These are phyloP conservation scores for Cladosporium sp. DNA, from an alignment of 2,329 filamentous ascomycete genomes.

Conservation along the genomic window DNA sequence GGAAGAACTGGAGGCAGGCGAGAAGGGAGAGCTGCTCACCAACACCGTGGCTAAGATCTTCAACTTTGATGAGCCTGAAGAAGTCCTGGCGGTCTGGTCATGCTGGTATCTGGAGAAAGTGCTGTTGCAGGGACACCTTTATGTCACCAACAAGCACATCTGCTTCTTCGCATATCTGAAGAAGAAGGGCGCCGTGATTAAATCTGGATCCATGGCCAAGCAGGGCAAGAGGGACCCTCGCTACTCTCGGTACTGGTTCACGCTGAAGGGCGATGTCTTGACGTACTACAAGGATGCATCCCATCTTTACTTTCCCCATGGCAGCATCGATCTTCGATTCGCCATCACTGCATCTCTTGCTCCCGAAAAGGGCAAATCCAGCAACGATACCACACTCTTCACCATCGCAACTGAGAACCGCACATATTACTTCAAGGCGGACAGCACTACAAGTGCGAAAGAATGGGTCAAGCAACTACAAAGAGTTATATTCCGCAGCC, in stretches of 20 bases:
- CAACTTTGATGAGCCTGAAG: slow-evolving; percentile 75
- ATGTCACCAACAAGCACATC: slow-evolving; percentile 88
- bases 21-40: neutral
- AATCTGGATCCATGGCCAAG: slow-evolving; percentile 86
- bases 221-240: slow-evolving; percentile 83
- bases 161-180: slow-evolving; percentile 98
- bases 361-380: slow-evolving; percentile 52
- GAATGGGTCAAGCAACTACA: slow-evolving; percentile 96
- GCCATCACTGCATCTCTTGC: slow-evolving; percentile 80
- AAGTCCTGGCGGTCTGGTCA: slow-evolving; percentile 87
- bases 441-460: slow-evolving; percentile 82
- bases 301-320: slow-evolving; percentile 86
- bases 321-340: slow-evolving; percentile 88
- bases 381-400: slow-evolving; percentile 68
- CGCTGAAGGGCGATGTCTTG: slow-evolving; percentile 85
- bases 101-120: slow-evolving; percentile 93
- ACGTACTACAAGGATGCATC: slow-evolving; percentile 84
- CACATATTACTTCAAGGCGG: slow-evolving; percentile 84
- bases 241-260: slow-evolving; percentile 91
- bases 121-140: slow-evolving; percentile 90
- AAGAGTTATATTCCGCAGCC: slow-evolving; percentile 90
- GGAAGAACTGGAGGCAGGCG: neutral
- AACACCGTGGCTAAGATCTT: slow-evolving; percentile 61
- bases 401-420: slow-evolving; percentile 78
- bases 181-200: slow-evolving; percentile 79